Evolutionary conservation across 1,284 basidiomycete species (phyloP).

Genomic region (Heterobasidion irregulare): DNA sequence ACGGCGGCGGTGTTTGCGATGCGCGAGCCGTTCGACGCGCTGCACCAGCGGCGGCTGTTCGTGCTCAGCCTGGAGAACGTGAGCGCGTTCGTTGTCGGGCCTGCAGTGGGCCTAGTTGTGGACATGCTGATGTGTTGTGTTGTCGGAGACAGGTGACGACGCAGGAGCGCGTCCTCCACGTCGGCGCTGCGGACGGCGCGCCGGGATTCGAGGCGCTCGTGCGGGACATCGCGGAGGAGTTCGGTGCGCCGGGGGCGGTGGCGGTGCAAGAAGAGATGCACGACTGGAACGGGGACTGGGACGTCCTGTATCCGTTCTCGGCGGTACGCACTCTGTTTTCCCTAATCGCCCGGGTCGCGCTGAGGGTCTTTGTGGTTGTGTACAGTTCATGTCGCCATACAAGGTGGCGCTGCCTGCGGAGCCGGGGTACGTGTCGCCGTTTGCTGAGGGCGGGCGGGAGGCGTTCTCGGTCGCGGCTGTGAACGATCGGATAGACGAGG

Average conservation of each 20-base stretch:
- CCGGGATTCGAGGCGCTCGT: constrained; percentile 66
- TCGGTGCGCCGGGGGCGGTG: constrained; percentile 38
- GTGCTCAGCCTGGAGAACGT: constrained; percentile 87
- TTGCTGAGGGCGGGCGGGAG: constrained; percentile 25
- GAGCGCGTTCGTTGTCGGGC: constrained; percentile 18
- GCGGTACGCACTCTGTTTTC: constrained; percentile 49
- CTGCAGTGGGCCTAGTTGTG: no score
- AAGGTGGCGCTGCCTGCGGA: constrained; percentile 57
- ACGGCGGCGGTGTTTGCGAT: constrained; percentile 56
- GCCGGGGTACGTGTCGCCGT: constrained; percentile 45
- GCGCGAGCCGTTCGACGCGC: constrained; percentile 67
- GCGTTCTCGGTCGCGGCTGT: constrained; percentile 53
- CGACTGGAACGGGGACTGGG: constrained; percentile 75
- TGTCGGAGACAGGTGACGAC: constrained; percentile 51
- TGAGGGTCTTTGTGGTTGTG: neutral
- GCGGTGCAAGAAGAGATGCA: constrained; percentile 50
- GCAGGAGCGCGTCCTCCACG: constrained; percentile 67
- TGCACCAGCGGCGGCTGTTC: constrained; percentile 87
- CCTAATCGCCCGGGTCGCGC: no score
- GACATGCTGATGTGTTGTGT: neutral
- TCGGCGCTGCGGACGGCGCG: constrained; percentile 81
- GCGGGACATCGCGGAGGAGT: constrained; percentile 49
- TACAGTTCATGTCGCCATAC: constrained; percentile 71
- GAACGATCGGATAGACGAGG: constrained; percentile 50
- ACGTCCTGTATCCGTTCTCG: constrained; percentile 82